A percentile compares a stretch with the other conserved stretches of the same genome.
These are phyloP conservation scores for Amborella trichopoda DNA, from an alignment of 164 flowering plant species.

Conservation along the genomic window DNA sequence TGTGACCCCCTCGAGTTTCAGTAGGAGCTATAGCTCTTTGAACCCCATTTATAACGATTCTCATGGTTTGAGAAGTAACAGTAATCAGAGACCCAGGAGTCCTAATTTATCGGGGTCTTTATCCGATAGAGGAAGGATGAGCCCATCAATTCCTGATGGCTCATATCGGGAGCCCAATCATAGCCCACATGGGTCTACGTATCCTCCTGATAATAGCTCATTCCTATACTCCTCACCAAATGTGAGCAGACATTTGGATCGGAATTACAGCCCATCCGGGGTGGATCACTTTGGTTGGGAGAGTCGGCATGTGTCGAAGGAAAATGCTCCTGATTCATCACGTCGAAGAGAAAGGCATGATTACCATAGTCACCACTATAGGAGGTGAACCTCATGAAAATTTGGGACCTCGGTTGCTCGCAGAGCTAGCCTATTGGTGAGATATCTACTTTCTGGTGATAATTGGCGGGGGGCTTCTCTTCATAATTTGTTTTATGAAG, in stretches of 20 bases:
- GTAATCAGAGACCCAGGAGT: slow-evolving; percentile 22
- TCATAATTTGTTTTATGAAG: too few species aligned
- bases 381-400: slow-evolving; percentile 14
- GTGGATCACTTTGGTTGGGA: slow-evolving; percentile 6
- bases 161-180: slow-evolving; percentile 8
- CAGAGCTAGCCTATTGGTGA: too few species aligned
- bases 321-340: slow-evolving; percentile 6
- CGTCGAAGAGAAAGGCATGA: slow-evolving; percentile 15
- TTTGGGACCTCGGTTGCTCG: too few species aligned
- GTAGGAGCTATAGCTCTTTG: slow-evolving; percentile 25
- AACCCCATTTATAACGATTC: slow-evolving; percentile 20
- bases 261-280: slow-evolving; percentile 12
- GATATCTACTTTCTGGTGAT: too few species aligned
- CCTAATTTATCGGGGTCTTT: slow-evolving; percentile 32
- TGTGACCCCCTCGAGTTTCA: slow-evolving; percentile 21
- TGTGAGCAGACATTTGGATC: slow-evolving; percentile 6
- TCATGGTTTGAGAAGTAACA: slow-evolving; percentile 23
- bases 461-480: too few species aligned
- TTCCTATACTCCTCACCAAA: slow-evolving; percentile 14
- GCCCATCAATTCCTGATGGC: slow-evolving; percentile 28
- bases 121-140: slow-evolving; percentile 46
- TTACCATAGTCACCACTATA: slow-evolving; percentile 8
- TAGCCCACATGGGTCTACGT: slow-evolving; percentile 8
- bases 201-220: slow-evolving; percentile 4
- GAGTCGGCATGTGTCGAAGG: slow-evolving; percentile 3